Evolutionary conservation across 495 filamentous ascomycete species (phyloP).

Genomic region (Neurospora sp.): DNA sequence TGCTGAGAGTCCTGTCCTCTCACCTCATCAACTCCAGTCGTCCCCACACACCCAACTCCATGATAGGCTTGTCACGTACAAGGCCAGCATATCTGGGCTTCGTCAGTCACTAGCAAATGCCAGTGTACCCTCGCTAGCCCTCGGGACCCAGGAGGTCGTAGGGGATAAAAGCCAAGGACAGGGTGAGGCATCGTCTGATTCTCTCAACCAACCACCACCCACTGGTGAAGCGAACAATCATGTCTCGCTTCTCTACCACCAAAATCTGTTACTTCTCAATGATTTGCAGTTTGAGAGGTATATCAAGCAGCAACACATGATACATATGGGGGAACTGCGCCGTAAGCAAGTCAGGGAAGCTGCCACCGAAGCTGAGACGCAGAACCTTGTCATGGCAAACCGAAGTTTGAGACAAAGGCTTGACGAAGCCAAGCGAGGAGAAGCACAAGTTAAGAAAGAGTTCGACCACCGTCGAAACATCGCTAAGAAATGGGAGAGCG

Average conservation of each 20-base stretch:
- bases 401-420: conserved; percentile 56
- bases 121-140: conserved; percentile 37
- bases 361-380: conserved; percentile 62
- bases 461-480: conserved; percentile 52
- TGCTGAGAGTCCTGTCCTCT: conserved; percentile 48
- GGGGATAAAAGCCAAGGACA: conserved; percentile 15
- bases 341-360: conserved; percentile 58
- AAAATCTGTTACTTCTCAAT: conserved; percentile 57
- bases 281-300: conserved; percentile 71
- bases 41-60: conserved; percentile 39
- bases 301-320: conserved; percentile 63
- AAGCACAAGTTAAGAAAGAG: conserved; percentile 54
- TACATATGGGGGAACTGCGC: conserved; percentile 62
- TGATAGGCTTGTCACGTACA: conserved; percentile 45
- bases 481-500: conserved; percentile 60
- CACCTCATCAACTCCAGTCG: conserved; percentile 33
- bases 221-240: conserved; percentile 24
- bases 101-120: conserved; percentile 40
- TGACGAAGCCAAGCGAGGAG: conserved; percentile 55
- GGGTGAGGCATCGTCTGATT: conserved; percentile 9
- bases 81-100: conserved; percentile 38
- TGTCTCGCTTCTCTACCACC: conserved; percentile 49
- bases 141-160: conserved; percentile 32
- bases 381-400: conserved; percentile 63
- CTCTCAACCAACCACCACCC: background rate